Conservation (phyloP, 2,329 filamentous ascomycete species). For the Ophiocordyceps camponoti-rufipedis region DNA sequence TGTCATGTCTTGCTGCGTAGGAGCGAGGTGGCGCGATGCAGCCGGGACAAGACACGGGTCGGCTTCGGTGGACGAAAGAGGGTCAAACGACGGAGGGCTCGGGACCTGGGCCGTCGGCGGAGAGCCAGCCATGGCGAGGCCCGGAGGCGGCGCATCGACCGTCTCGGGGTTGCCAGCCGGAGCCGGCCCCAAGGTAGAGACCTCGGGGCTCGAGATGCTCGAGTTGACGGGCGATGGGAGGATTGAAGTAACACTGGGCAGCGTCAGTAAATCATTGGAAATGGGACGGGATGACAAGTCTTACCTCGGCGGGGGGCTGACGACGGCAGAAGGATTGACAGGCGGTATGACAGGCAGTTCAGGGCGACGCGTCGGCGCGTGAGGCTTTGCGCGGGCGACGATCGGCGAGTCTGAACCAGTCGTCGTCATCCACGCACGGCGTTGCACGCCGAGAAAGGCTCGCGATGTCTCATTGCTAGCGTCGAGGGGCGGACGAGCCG, state of each 20-base stretch:
- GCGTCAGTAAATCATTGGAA: background rate
- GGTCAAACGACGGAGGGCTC: background rate
- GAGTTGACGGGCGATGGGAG: conserved; percentile 46
- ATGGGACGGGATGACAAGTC: background rate
- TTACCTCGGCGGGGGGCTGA: background rate
- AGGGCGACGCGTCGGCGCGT: background rate
- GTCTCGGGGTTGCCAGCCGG: background rate
- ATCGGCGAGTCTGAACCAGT: background rate
- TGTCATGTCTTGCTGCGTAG: background rate
- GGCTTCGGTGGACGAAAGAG: background rate
- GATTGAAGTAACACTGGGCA: conserved; percentile 12
- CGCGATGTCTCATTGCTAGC: conserved; percentile 23
- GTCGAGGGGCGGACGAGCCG: conserved; percentile 11
- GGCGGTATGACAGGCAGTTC: background rate
- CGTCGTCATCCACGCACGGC: conserved; percentile 12
- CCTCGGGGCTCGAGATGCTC: conserved; percentile 34
- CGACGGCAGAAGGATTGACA: background rate
- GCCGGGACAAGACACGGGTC: too few relatives aligned
- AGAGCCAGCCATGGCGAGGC: background rate
- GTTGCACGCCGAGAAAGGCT: conserved; percentile 17
- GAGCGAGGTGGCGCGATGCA: too few relatives aligned
- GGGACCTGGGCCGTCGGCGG: background rate
- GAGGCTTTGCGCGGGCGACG: background rate
- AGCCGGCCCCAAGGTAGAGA: background rate
- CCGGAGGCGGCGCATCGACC: background rate